These are phyloP conservation scores for Dendrothele bispora DNA, from an alignment of 768 basidiomycete species.

Conservation along the genomic window DNA sequence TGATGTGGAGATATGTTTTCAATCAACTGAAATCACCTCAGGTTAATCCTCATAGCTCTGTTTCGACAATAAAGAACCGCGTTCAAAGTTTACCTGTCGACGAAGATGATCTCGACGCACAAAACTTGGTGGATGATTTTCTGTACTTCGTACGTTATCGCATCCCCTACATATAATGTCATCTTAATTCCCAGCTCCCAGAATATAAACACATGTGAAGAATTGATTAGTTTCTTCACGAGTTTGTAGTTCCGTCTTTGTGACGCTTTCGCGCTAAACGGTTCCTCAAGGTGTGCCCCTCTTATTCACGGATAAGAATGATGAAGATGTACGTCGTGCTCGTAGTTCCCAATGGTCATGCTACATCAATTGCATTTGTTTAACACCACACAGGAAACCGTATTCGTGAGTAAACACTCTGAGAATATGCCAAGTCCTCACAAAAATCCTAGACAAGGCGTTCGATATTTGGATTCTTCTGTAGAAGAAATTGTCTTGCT, in stretches of 20 bases:
- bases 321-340: constrained; percentile 46
- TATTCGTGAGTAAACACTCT: too few relatives aligned
- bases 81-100: constrained; percentile 19
- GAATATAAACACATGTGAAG: constrained; percentile 54
- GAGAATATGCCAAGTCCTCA: background rate
- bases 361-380: background rate
- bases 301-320: constrained; percentile 58
- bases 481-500: constrained; percentile 71
- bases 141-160: background rate
- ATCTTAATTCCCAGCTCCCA: background rate
- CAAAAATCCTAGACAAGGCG: constrained; percentile 53
- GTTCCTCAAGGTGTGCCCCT: constrained; percentile 46
- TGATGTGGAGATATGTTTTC: too few relatives aligned
- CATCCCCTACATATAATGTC: background rate
- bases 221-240: constrained; percentile 63
- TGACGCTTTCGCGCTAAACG: background rate
- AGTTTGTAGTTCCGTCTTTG: constrained; percentile 28
- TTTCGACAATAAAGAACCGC: constrained; percentile 43
- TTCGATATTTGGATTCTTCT: constrained; percentile 81
- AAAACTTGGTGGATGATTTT: constrained; percentile 7
- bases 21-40: too few relatives aligned
- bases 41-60: constrained; percentile 41
- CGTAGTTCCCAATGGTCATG: constrained; percentile 3
- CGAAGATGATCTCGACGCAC: constrained; percentile 16
- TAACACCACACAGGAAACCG: too few relatives aligned